Evolutionary conservation across 208 protist species (phyloP).

Genomic region (Tritrichomonas foetus): DNA sequence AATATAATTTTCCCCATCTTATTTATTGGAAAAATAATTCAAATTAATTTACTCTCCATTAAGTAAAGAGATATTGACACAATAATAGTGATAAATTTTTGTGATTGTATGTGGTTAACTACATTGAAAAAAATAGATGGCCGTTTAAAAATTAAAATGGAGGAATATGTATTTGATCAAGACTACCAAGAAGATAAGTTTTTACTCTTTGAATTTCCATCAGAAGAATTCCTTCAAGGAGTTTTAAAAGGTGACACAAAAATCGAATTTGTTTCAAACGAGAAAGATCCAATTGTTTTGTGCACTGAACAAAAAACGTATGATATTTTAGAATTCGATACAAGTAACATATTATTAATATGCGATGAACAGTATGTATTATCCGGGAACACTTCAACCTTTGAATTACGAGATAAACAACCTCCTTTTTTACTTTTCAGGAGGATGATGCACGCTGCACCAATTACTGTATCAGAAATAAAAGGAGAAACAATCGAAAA

Average conservation of each 20-base stretch:
- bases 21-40: no score
- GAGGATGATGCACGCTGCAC: not conserved
- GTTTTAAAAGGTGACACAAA: not conserved
- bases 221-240: not conserved
- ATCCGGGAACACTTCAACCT: not conserved
- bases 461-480: not conserved
- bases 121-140: no score
- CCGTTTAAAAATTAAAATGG: conserved; percentile 38
- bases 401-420: not conserved
- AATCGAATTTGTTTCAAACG: not conserved
- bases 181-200: not conserved
- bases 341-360: not conserved
- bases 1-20: no score
- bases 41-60: no score
- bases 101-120: no score
- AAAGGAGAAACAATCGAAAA: not conserved
- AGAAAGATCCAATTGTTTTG: not conserved
- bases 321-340: conserved; percentile 26
- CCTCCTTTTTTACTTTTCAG: not conserved
- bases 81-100: no score
- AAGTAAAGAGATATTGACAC: no score
- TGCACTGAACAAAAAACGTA: not conserved
- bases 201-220: not conserved
- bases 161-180: not conserved
- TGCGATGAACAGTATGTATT: not conserved